Evolutionary conservation across 352 stramenopile genomes (phyloP).

Genomic region (Globisporangium iwayamae): DNA sequence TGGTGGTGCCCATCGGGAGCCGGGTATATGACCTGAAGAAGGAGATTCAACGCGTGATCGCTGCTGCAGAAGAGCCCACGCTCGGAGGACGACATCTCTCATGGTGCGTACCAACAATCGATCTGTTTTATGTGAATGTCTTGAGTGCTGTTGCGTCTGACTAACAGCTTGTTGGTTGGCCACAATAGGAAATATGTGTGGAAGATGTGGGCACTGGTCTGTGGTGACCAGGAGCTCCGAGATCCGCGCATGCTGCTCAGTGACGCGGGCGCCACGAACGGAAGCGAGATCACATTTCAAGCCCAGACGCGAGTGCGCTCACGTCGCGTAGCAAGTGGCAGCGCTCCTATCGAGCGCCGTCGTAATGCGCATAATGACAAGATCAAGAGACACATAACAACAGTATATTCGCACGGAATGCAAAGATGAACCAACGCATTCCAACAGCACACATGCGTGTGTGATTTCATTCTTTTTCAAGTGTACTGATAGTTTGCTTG

Average conservation of each 20-base stretch:
- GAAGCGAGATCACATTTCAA: slow-evolving; percentile 20
- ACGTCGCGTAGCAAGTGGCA: background rate
- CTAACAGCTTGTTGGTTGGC: background rate
- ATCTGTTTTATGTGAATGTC: background rate
- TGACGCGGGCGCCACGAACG: slow-evolving; percentile 6
- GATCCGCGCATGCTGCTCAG: slow-evolving; percentile 14
- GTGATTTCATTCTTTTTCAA: too few relatives aligned
- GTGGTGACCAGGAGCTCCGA: slow-evolving; percentile 11
- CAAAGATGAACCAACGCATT: background rate
- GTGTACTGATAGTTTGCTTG: background rate
- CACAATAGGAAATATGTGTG: slow-evolving; percentile 18
- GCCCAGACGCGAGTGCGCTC: slow-evolving; percentile 6
- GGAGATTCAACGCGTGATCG: slow-evolving; percentile 11
- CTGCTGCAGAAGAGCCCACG: background rate
- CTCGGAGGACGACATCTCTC: slow-evolving; percentile 13
- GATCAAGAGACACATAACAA: background rate
- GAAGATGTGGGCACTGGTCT: slow-evolving; percentile 19
- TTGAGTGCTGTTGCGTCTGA: background rate
- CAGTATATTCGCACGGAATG: background rate
- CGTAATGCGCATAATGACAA: background rate
- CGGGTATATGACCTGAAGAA: slow-evolving; percentile 14
- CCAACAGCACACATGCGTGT: background rate
- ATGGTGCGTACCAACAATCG: slow-evolving; percentile 6
- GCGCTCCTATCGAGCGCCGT: background rate
- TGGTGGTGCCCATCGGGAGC: slow-evolving; percentile 10